phyloP scores from a whole-genome alignment of 768 basidiomycete genomes.

The Guyanaporus albipodus region DNA sequence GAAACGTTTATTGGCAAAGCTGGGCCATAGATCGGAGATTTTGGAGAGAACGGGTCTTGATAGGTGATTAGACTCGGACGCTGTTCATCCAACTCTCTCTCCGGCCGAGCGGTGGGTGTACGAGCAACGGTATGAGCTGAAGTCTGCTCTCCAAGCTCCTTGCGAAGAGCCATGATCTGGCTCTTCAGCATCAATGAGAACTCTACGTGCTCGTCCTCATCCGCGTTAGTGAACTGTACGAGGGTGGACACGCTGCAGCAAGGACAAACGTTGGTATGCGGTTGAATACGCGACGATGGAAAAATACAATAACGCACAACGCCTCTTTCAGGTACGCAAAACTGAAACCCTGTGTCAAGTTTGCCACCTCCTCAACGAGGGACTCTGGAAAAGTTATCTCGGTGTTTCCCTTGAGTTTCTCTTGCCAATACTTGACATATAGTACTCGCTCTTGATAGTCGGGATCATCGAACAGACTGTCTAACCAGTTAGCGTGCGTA shows the following conservation, averaged over 20 bases:
- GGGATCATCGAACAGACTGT: constrained; percentile 73
- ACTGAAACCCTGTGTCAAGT: constrained; percentile 62
- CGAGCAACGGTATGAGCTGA: neutral
- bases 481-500: neutral
- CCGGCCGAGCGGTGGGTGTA: neutral
- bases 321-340: constrained; percentile 90
- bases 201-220: constrained; percentile 43
- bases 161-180: constrained; percentile 59
- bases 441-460: constrained; percentile 55
- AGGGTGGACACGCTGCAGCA: constrained; percentile 64
- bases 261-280: neutral
- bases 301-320: constrained; percentile 57
- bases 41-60: neutral
- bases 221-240: constrained; percentile 55
- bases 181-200: constrained; percentile 51
- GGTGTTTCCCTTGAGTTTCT: constrained; percentile 62
- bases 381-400: constrained; percentile 63
- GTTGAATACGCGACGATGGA: neutral
- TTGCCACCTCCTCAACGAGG: constrained; percentile 57
- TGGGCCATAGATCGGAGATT: neutral
- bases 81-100: constrained; percentile 1
- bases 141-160: constrained; percentile 55
- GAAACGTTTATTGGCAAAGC: neutral
- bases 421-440: constrained; percentile 78
- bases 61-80: neutral